A percentile compares a stretch with the other conserved stretches of the same genome.
phyloP scores from a whole-genome alignment of 208 protist species.

The Wallacemonas sp. region DNA sequence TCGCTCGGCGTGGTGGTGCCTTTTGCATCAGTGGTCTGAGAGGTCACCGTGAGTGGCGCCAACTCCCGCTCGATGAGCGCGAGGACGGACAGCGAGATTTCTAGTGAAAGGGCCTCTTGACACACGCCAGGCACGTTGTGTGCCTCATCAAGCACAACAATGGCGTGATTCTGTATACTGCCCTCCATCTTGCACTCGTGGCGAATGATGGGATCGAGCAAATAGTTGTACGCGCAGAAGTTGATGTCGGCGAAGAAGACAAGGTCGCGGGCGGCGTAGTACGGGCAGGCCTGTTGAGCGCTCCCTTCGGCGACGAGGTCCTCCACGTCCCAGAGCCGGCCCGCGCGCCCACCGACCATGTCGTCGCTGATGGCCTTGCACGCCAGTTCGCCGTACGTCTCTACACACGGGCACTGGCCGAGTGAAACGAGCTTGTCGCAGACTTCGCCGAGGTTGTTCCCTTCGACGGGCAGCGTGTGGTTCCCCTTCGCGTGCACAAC shows the following conservation, averaged over 20 bases:
- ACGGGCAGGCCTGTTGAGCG: conserved; percentile 87
- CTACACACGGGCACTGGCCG: conserved; percentile 57
- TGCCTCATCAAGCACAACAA: conserved; percentile 96
- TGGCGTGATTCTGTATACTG: conserved; percentile 61
- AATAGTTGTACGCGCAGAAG: conserved; percentile 97
- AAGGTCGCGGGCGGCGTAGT: conserved; percentile 89
- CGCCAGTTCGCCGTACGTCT: conserved; percentile 53
- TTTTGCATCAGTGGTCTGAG: background rate
- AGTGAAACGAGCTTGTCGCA: conserved; percentile 82
- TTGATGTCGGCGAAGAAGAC: conserved; percentile 88
- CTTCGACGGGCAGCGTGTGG: conserved; percentile 52
- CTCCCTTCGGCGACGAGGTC: conserved; percentile 85
- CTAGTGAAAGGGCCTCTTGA: conserved; percentile 61
- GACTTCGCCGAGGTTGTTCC: conserved; percentile 83
- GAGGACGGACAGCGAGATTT: conserved; percentile 30
- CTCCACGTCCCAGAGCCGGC: conserved; percentile 88
- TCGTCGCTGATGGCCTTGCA: conserved; percentile 42
- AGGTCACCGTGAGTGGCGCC: conserved; percentile 26
- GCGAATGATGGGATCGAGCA: conserved; percentile 94
- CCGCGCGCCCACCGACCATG: conserved; percentile 20
- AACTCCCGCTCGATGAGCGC: conserved; percentile 49
- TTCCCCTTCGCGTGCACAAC: conserved; percentile 40
- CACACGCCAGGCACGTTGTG: conserved; percentile 92
- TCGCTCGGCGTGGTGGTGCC: background rate
- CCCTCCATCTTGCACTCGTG: conserved; percentile 77